Evolutionary conservation across 2,329 filamentous ascomycete species (phyloP).

Genomic region (Fusarium sp.): DNA sequence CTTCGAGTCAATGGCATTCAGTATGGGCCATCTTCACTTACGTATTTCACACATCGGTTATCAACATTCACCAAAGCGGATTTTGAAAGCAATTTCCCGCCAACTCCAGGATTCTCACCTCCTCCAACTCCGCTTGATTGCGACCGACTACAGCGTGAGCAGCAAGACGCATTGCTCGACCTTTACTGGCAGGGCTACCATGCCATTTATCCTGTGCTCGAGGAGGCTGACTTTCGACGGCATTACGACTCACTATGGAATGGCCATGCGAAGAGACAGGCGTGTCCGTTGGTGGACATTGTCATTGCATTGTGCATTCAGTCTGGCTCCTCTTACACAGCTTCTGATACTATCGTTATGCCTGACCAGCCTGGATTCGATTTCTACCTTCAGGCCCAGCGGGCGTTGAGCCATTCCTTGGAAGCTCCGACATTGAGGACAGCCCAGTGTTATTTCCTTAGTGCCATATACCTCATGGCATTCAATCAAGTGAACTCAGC

Average conservation of each 20-base stretch:
- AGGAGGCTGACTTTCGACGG: conserved; percentile 37
- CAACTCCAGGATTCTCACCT: background rate
- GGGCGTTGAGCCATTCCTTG: conserved; percentile 52
- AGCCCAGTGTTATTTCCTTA: conserved; percentile 60
- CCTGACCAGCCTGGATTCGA: conserved; percentile 55
- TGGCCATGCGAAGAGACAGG: conserved; percentile 45
- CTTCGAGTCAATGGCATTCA: conserved; percentile 6
- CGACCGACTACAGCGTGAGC: conserved; percentile 47
- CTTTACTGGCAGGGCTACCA: conserved; percentile 62
- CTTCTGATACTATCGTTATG: conserved; percentile 42
- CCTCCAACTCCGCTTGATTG: background rate
- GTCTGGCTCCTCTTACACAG: conserved; percentile 49
- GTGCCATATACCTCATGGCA: conserved; percentile 54
- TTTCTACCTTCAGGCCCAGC: conserved; percentile 58
- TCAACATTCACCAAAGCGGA: conserved; percentile 26
- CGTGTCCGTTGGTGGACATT: conserved; percentile 64
- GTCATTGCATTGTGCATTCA: conserved; percentile 64
- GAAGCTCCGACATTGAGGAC: conserved; percentile 59
- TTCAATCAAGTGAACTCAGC: conserved; percentile 31
- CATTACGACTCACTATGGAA: conserved; percentile 42
- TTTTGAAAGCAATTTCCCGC: background rate
- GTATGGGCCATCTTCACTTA: conserved; percentile 40
- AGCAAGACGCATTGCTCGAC: conserved; percentile 60
- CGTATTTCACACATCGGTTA: conserved; percentile 38
- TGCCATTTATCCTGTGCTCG: conserved; percentile 51